Evolutionary conservation across 306 rosid species (phyloP).

Genomic region (Castanea mollissima): DNA sequence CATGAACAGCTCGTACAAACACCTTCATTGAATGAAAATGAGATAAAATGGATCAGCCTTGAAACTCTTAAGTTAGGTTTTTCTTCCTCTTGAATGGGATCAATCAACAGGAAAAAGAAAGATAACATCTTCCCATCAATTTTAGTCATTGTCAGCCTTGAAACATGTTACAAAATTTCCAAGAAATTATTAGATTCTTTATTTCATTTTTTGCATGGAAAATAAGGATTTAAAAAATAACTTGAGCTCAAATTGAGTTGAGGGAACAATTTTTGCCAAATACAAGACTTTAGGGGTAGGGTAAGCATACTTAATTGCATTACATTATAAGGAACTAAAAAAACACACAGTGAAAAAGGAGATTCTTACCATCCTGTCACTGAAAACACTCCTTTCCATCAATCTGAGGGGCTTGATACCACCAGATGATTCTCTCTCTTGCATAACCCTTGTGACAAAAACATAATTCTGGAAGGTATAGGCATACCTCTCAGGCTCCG

Average conservation of each 20-base stretch:
- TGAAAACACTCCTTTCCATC: constrained; percentile 99
- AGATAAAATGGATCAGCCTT: constrained; percentile 35
- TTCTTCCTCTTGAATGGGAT: constrained; percentile 21
- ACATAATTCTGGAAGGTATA: constrained; percentile 99
- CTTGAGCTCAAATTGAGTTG: not conserved
- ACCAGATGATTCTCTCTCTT: constrained; percentile 90
- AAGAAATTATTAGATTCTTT: not conserved
- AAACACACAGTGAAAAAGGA: not conserved
- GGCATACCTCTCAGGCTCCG: constrained; percentile 94
- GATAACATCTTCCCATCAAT: constrained; percentile 18
- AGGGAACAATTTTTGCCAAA: not conserved
- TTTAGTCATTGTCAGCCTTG: not conserved
- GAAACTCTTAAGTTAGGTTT: constrained; percentile 28
- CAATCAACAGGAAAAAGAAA: constrained; percentile 26
- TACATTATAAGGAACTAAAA: not conserved
- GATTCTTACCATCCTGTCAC: constrained; percentile 91
- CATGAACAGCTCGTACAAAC: constrained; percentile 96
- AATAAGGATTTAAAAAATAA: not conserved
- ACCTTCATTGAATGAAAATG: constrained; percentile 51
- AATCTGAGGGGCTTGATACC: constrained; percentile 95
- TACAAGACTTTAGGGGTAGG: not conserved
- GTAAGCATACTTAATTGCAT: not conserved
- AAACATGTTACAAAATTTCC: not conserved
- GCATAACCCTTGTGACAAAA: constrained; percentile 94
- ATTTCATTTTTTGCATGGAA: not conserved